Percentiles rank a stretch among this genome's conserved stretches.
phyloP scores from a whole-genome alignment of 1,284 basidiomycete species.

The Abortiporus biennis region DNA sequence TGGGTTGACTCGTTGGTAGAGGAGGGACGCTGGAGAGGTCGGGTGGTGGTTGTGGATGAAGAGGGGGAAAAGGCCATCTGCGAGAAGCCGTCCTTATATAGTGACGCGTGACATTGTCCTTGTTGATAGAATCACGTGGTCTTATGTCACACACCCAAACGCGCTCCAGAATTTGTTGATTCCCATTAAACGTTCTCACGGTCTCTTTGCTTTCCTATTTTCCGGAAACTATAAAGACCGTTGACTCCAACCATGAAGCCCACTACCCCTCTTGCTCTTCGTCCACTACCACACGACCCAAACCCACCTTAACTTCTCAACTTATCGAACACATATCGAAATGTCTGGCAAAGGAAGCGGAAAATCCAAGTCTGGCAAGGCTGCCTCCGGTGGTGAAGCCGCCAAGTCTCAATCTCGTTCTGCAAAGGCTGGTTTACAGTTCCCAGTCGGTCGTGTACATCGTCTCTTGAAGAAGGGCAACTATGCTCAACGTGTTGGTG shows the following conservation, averaged over 20 bases:
- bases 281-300: background rate
- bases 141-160: background rate
- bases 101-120: constrained; percentile 21
- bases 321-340: too few species aligned
- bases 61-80: constrained; percentile 12
- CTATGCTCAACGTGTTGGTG: constrained; percentile 58
- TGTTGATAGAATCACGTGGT: constrained; percentile 13
- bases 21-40: constrained; percentile 6
- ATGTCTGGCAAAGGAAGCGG: constrained; percentile 26
- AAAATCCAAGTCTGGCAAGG: constrained; percentile 51
- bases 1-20: constrained; percentile 5
- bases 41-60: constrained; percentile 13
- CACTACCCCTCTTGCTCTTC: background rate
- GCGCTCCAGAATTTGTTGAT: constrained; percentile 24
- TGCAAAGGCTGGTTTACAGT: constrained; percentile 78
- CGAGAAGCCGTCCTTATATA: constrained; percentile 20
- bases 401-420: constrained; percentile 70
- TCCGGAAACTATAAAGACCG: constrained; percentile 6
- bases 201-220: background rate
- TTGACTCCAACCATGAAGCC: background rate
- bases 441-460: constrained; percentile 79
- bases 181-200: constrained; percentile 12
- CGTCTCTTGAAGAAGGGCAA: constrained; percentile 68
- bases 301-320: constrained; percentile 3
- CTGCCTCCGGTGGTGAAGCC: constrained; percentile 35